phyloP scores from a whole-genome alignment of 2,329 filamentous ascomycete genomes.

The Diaporthe citriasiana region DNA sequence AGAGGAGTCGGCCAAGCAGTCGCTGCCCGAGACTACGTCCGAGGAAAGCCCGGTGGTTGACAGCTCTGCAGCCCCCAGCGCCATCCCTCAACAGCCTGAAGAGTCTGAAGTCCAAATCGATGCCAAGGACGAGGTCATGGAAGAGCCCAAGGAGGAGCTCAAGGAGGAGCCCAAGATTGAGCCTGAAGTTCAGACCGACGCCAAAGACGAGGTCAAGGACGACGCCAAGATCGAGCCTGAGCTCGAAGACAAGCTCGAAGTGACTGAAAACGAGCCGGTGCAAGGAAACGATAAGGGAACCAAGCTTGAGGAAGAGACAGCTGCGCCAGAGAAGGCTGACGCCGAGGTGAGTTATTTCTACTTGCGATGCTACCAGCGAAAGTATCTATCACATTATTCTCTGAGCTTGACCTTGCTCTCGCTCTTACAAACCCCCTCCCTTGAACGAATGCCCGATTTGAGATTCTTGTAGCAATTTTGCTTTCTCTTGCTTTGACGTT shows the following conservation, averaged over 20 bases:
- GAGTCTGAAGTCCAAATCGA: constrained; percentile 21
- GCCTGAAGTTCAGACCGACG: not conserved
- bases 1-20: not conserved
- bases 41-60: constrained; percentile 3
- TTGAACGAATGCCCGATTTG: not conserved
- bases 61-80: constrained; percentile 32
- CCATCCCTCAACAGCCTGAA: constrained; percentile 27
- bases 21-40: not conserved
- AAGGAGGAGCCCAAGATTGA: constrained; percentile 1
- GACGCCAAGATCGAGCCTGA: not conserved
- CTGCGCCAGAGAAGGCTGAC: constrained; percentile 4
- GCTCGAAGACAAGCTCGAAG: constrained; percentile 36
- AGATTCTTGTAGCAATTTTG: not conserved
- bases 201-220: constrained; percentile 27
- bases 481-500: not conserved
- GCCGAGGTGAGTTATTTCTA: not conserved
- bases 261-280: not conserved
- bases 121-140: constrained; percentile 28
- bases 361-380: not conserved
- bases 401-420: not conserved
- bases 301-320: not conserved
- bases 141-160: not conserved
- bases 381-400: not conserved
- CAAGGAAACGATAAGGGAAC: not conserved
- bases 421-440: not conserved